Evolutionary conservation across 179 eudicot species (phyloP).

Genomic region (Beta macrorhiza): DNA sequence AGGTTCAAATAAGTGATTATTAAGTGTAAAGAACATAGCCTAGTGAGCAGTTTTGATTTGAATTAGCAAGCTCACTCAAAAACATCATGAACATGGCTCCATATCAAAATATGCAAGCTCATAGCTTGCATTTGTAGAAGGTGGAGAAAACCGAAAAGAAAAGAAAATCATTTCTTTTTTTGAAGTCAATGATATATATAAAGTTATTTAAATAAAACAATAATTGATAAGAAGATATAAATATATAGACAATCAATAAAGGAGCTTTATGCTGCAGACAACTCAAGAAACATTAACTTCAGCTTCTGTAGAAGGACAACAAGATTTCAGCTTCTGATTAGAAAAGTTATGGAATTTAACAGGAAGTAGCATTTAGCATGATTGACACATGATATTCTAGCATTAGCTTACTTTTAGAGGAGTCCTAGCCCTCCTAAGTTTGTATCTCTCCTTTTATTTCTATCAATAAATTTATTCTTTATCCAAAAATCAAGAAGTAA

Average conservation of each 20-base stretch:
- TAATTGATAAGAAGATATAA: neutral
- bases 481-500: no score
- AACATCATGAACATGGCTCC: constrained; percentile 4
- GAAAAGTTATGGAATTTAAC: neutral
- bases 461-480: no score
- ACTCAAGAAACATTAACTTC: neutral
- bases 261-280: neutral
- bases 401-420: neutral
- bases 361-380: neutral
- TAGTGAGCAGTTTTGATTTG: neutral
- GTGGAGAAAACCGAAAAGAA: neutral
- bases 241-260: neutral
- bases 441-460: no score
- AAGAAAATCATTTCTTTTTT: neutral
- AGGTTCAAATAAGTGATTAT: no score
- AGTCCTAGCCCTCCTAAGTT: no score
- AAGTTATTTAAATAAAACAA: neutral
- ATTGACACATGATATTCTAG: neutral
- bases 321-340: neutral
- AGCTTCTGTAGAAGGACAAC: neutral
- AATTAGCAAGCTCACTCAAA: neutral
- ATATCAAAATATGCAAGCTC: neutral
- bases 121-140: neutral
- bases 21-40: no score
- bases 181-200: neutral